Evolutionary conservation across 192 early-diverging fungal species (phyloP).

Genomic region (Irineochytrium annulatum): DNA sequence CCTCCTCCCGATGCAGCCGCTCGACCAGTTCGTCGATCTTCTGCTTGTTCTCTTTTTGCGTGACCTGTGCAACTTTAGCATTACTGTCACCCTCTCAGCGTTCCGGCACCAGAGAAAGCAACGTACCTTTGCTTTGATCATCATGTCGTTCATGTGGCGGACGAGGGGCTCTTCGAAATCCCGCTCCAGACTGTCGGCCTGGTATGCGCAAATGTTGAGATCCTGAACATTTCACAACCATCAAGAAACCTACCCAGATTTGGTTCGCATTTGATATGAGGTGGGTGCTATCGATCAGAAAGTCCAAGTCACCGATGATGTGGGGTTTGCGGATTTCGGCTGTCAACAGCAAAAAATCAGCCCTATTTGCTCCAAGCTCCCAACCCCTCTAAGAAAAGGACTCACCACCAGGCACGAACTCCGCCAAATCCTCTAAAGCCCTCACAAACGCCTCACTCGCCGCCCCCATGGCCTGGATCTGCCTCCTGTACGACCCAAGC

Average conservation of each 20-base stretch:
- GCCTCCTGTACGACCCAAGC: constrained; percentile 34
- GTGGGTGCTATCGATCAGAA: constrained; percentile 51
- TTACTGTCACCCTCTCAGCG: too few species aligned
- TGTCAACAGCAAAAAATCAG: constrained; percentile 9
- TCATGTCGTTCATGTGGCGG: constrained; percentile 31
- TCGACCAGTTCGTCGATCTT: constrained; percentile 38
- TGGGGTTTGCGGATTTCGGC: constrained; percentile 31
- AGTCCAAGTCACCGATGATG: constrained; percentile 45
- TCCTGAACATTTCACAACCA: neutral
- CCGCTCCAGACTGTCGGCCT: constrained; percentile 39
- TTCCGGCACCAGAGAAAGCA: neutral
- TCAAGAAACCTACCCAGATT: constrained; percentile 37
- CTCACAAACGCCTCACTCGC: constrained; percentile 51
- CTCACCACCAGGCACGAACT: constrained; percentile 41
- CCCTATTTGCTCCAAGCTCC: constrained; percentile 1
- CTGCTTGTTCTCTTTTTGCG: constrained; percentile 38
- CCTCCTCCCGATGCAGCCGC: constrained; percentile 43
- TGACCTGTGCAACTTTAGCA: constrained; percentile 7
- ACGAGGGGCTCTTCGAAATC: constrained; percentile 46
- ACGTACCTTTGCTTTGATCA: constrained; percentile 12
- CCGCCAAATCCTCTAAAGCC: constrained; percentile 44
- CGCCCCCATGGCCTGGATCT: constrained; percentile 41
- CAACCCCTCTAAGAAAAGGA: neutral
- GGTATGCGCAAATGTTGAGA: neutral
- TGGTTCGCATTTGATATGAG: constrained; percentile 50